Conservation (phyloP, 1,284 basidiomycete genomes). For the Cryptococcus depauperatus region DNA sequence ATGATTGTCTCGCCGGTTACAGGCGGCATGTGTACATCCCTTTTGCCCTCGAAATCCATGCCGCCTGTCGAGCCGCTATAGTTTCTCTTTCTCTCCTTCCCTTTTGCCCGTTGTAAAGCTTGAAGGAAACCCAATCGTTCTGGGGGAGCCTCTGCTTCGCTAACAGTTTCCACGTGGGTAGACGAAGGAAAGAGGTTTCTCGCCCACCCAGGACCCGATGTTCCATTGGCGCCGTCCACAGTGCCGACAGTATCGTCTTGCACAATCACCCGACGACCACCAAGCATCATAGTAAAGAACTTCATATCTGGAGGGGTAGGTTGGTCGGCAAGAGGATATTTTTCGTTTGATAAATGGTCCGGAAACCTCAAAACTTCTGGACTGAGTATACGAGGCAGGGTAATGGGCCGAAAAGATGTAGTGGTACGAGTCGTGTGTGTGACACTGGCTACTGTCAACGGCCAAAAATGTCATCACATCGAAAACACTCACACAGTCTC, state of each 20-base stretch:
- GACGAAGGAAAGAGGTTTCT: slow-evolving; percentile 3
- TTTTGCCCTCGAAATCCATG: neutral
- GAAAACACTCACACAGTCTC: slow-evolving; percentile 37
- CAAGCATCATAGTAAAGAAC: slow-evolving; percentile 35
- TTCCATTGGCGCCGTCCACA: neutral
- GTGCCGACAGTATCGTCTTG: slow-evolving; percentile 26
- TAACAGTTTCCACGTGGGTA: neutral
- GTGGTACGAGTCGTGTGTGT: slow-evolving; percentile 40
- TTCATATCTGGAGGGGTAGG: slow-evolving; percentile 39
- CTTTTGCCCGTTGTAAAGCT: slow-evolving; percentile 22
- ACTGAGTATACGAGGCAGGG: slow-evolving; percentile 34
- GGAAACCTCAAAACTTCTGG: slow-evolving; percentile 29
- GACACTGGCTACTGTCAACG: slow-evolving; percentile 19
- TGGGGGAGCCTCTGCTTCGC: slow-evolving; percentile 1
- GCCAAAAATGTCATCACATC: neutral
- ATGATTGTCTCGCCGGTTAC: slow-evolving; percentile 7
- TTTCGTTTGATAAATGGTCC: slow-evolving; percentile 20
- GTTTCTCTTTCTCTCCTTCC: slow-evolving; percentile 31
- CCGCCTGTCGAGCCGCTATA: too few species aligned
- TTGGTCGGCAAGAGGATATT: slow-evolving; percentile 37
- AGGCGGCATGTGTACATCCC: slow-evolving; percentile 13
- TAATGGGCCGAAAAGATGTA: slow-evolving; percentile 39
- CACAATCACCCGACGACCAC: slow-evolving; percentile 34
- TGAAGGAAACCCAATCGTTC: slow-evolving; percentile 21
- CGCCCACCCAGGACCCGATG: slow-evolving; percentile 24